A percentile compares a stretch with the other conserved stretches of the same genome.
These are phyloP conservation scores for Epicoccum nigrum DNA, from an alignment of 2,329 filamentous ascomycete species.

Conservation along the genomic window DNA sequence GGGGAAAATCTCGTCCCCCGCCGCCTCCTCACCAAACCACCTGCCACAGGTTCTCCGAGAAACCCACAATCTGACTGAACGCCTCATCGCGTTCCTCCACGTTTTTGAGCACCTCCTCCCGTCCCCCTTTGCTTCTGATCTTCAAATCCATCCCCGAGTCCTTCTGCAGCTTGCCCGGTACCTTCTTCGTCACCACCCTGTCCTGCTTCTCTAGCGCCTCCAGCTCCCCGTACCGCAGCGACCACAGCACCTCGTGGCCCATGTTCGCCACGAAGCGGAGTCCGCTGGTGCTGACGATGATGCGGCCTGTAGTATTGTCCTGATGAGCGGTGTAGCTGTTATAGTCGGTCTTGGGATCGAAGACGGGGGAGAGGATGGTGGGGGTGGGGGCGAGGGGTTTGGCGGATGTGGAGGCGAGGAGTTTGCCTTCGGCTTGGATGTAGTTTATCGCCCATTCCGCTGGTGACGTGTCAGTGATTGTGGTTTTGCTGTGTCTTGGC, in stretches of 20 bases:
- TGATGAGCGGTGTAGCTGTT: conserved; percentile 29
- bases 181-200: conserved; percentile 25
- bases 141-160: conserved; percentile 32
- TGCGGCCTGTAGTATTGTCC: conserved; percentile 20
- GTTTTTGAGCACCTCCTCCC: conserved; percentile 24
- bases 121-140: conserved; percentile 15
- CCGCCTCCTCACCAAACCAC: conserved; percentile 33
- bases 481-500: no score
- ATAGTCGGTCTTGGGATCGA: conserved; percentile 19
- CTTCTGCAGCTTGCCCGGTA: conserved; percentile 22
- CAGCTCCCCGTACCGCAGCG: conserved; percentile 25
- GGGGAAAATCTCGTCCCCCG: no score
- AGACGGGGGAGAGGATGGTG: conserved; percentile 1
- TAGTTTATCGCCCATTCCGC: conserved; percentile 46
- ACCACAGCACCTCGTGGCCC: conserved; percentile 20
- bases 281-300: conserved; percentile 26
- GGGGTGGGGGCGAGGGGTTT: neutral
- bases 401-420: neutral
- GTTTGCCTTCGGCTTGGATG: conserved; percentile 35
- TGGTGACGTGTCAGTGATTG: conserved; percentile 6
- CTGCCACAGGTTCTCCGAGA: conserved; percentile 36
- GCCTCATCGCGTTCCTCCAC: conserved; percentile 37
- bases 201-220: conserved; percentile 34
- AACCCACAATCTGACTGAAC: conserved; percentile 42
- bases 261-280: conserved; percentile 25